Evolutionary conservation across 148 eudicot species (phyloP), one percentile per base, ranked within the genome.

Genomic region (Vaccinium myrtillus): DNA sequence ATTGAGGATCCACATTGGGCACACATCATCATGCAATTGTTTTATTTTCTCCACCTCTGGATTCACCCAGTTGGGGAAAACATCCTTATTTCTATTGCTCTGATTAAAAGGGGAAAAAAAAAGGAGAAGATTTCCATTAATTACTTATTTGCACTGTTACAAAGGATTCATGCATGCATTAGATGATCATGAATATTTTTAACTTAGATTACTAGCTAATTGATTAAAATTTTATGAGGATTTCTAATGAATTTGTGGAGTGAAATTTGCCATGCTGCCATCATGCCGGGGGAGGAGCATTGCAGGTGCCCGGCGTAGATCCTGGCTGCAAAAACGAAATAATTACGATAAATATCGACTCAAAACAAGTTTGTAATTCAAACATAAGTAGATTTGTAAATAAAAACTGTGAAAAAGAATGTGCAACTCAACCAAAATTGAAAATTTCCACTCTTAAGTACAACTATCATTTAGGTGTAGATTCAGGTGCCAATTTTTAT

Each of bases 281-380:
- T 84, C 48, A 83, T 11, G 70, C 11, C 16, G 15, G 27, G 8
- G 73, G 36, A 56, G 61, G 2, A n/a, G 69, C n/a, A 10, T 55
- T 78, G 88, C 88, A 86, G 5, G 48, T 18, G 48, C 80, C 43
- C 30, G 75, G 15, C 1, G 83, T 43, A 10, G 88, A 78, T 78
- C 85, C 87, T 16, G 80, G 49, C 89, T 87, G 83, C 83, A 61
- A 85, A 43, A 48, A 77, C 6, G 16, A 49, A 73, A 84, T 18
- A 25, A 2, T 53, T 27, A 48, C 3, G 19, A 65, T 48, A 59
- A 48, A 21, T 36, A 14, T 43, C 14, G 8, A 18, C 1, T 6
- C 7, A 12, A 1, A 14, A 50, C 15, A 8, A 49, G 6, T 18
- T 21, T 19, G 3, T 8, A n/a, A n/a, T 63, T 63, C 27, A 21